Evolutionary conservation across 805 yeast species (phyloP), one percentile per base, ranked within the genome.

Genomic region (Nakazawaea wyomingensis): DNA sequence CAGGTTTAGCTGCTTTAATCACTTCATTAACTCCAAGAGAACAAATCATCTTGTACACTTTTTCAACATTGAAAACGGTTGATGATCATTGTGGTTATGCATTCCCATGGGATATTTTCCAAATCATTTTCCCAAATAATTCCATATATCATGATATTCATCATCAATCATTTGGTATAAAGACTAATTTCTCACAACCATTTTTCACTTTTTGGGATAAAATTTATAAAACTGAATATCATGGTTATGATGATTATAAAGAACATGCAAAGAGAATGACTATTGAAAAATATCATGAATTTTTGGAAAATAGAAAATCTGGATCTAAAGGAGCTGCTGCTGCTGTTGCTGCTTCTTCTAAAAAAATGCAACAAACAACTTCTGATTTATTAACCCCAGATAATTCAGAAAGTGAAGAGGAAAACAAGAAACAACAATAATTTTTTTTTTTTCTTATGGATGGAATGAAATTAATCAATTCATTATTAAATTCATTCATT

Each of bases 61-160:
- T 93, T 60, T 86, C 96, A 13, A 93, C 99, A 2, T 64, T 93
- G 76, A 93, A 93, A 64, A 93, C 99, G 1, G 96, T 93, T 39
- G 98, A 93, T 61, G 99, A 93, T 62, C 99, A 93, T 65, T 93
- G 98, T 63, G 99, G 99, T n/a, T 93, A 91, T 62, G 80, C 90
- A 22, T 69, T 93, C 44, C 98, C 98, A 13, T 85, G 69, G 61
- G 99, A 93, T 62, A 80, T 90, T 18, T 85, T 93, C 72, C 99
- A 93, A 69, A 59, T 79, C 34, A 44, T 91, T 18, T 93, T 93
- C 76, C 98, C 97, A 50, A 93, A 93, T 67, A 89, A 93, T 59
- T 85, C 98, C 11, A 84, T 89, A 26, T 93, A 89, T 62, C 99
- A 93, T 58, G 99, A 93, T 64, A 90, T 93, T 53, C 99, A 93